A percentile compares a stretch with the other conserved stretches of the same genome.
phyloP scores from a whole-genome alignment of 2,329 filamentous ascomycete genomes.

The Botryosphaeria dothidea region DNA sequence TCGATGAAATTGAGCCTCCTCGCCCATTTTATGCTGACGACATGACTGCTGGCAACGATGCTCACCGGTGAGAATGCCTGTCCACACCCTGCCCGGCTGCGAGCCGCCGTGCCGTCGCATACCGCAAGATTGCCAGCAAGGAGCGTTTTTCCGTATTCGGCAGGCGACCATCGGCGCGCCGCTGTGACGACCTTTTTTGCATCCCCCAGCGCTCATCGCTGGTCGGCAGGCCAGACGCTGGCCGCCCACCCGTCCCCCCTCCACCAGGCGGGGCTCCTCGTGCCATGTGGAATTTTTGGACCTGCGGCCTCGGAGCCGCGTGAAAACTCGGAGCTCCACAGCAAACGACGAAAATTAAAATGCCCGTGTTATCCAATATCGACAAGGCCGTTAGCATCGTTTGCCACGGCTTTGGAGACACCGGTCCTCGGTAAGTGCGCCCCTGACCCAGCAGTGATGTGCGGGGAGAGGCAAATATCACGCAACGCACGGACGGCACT shows the following conservation, averaged over 20 bases:
- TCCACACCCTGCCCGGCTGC: background rate
- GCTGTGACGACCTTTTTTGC: background rate
- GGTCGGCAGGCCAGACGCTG: background rate
- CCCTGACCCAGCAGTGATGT: conserved; percentile 14
- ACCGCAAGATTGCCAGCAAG: background rate
- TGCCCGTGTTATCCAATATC: background rate
- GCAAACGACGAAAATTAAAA: background rate
- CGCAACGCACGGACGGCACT: conserved; percentile 7
- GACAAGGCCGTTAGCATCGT: background rate
- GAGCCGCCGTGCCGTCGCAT: background rate
- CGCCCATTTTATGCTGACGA: background rate
- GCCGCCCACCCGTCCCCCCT: background rate
- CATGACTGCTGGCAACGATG: background rate
- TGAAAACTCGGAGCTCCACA: conserved; percentile 6
- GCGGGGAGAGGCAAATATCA: conserved; percentile 16
- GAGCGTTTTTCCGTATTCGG: background rate
- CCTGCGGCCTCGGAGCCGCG: background rate
- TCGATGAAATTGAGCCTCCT: background rate
- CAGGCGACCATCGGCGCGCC: background rate
- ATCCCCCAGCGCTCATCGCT: background rate
- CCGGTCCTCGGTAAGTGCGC: conserved; percentile 10
- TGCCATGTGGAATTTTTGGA: background rate
- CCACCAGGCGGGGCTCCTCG: background rate
- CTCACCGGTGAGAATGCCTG: background rate
- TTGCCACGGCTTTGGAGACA: conserved; percentile 10